Evolutionary conservation across 2,329 filamentous ascomycete genomes (phyloP), one percentile per base, ranked within the genome.

Genomic region (Fusarium citri): DNA sequence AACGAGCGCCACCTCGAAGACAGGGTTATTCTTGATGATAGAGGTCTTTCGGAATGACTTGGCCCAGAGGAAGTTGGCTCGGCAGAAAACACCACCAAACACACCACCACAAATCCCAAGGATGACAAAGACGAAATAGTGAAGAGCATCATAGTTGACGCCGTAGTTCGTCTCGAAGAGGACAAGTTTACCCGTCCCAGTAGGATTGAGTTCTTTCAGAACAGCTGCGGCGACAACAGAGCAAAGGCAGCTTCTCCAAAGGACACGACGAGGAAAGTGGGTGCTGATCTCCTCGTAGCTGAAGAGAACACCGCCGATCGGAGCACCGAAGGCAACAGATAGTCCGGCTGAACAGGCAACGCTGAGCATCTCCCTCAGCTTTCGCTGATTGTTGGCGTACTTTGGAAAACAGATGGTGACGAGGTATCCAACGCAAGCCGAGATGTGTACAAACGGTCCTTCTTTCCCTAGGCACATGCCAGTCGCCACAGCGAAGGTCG

Each of bases 251-350:
- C 59, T 64, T 7, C 59, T 15, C 66, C 66, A 69, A 2, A 71
- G 68, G 0, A 69, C 63, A 1, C 56, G 34, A 3, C 66, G 62
- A 0, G 68, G 68, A 16, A 71, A 71, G 14, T 69, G 69, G 3
- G 68, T 71, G 56, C 68, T 71, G 20, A 69, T 71, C 14, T 71
- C 68, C 20, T 71, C 68, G 5, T 64, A 71, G 37, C 68, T 71
- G 42, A 71, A 71, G 0, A 71, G 63, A 1, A 71, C 68, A 0
- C 68, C 66, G 14, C 68, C 68, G 0, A 71, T 64, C 0, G 68
- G 68, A 14, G 68, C 68, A 0, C 68, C 68, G 2, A 71, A 71
- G 8, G 68, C 68, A 1, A 71, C 66, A 0, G 68, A 71, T 3
- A 71, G 16, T 0, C 68, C 68, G 0, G 66, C 66, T 1, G 68